A percentile compares a stretch with the other conserved stretches of the same genome.
Conservation (phyloP, 164 flowering plant genomes). For the Protea cynaroides region DNA sequence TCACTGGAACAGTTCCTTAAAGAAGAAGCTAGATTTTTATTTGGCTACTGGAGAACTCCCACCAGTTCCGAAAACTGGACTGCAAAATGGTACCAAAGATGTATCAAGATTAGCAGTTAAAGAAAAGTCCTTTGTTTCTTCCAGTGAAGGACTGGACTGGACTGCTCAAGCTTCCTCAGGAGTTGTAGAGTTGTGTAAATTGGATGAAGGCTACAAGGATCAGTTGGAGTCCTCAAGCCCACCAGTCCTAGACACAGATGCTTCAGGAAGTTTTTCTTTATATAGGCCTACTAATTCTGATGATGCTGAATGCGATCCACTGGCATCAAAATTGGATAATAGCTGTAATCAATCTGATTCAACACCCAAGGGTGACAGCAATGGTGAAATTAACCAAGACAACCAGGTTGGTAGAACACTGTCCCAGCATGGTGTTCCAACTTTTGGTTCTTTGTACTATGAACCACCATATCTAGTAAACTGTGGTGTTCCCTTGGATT, state of each 20-base stretch:
- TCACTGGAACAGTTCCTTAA: conserved; percentile 97
- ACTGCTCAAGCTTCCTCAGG: conserved; percentile 41
- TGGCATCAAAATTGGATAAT: conserved; percentile 24
- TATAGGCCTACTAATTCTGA: conserved; percentile 39
- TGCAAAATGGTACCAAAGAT: conserved; percentile 36
- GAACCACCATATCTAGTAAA: conserved; percentile 40
- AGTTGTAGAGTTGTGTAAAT: conserved; percentile 31
- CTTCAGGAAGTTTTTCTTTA: conserved; percentile 23
- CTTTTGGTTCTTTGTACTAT: conserved; percentile 41
- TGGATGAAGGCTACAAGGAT: conserved; percentile 40
- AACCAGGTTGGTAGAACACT: conserved; percentile 25
- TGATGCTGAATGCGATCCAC: conserved; percentile 22
- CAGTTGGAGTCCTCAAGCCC: conserved; percentile 25
- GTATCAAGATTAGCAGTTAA: conserved; percentile 16
- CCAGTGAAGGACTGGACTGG: conserved; percentile 39
- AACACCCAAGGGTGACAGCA: conserved; percentile 9
- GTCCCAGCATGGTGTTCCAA: conserved; percentile 24
- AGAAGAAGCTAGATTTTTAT: conserved; percentile 79
- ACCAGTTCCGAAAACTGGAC: conserved; percentile 38
- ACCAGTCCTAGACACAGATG: conserved; percentile 19
- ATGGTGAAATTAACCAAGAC: conserved; percentile 22
- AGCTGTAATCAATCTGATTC: conserved; percentile 26
- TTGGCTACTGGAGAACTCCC: conserved; percentile 71
- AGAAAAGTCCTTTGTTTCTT: conserved; percentile 20
- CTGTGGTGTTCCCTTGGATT: conserved; percentile 23